A percentile compares a stretch with the other conserved stretches of the same genome.
These are phyloP conservation scores for Psidium friedrichsthalianum DNA, from an alignment of 345 rosid species.

Conservation along the genomic window DNA sequence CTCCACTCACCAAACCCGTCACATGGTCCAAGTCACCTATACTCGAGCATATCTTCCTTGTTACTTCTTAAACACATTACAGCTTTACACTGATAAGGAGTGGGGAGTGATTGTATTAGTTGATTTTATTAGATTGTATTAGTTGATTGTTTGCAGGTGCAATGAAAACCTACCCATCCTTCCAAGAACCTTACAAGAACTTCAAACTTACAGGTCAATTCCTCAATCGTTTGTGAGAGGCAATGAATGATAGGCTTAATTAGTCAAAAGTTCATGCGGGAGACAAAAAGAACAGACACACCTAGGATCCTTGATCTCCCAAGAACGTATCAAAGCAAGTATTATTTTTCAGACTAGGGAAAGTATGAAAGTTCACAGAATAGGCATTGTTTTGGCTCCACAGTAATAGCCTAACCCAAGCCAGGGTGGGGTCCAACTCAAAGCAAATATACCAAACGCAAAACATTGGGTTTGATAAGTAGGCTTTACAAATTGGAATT, in stretches of 20 bases:
- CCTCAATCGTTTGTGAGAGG: background rate
- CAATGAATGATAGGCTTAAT: background rate
- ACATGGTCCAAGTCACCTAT: background rate
- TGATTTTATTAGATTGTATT: background rate
- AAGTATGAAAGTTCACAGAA: background rate
- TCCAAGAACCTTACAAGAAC: background rate
- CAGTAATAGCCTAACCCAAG: background rate
- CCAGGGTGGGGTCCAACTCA: background rate
- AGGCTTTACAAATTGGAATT: background rate
- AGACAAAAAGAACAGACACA: background rate
- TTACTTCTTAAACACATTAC: background rate
- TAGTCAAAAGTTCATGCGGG: background rate
- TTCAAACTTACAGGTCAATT: background rate
- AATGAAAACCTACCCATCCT: background rate
- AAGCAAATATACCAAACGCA: background rate
- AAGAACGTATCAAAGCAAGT: background rate
- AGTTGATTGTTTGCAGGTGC: background rate
- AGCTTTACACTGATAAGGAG: background rate
- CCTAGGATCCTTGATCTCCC: background rate
- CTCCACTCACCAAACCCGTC: background rate
- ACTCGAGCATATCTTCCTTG: background rate
- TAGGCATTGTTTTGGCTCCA: background rate
- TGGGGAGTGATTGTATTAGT: background rate
- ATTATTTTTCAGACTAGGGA: background rate
- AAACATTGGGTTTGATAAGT: background rate